Percentiles rank a stretch among this genome's conserved stretches.
phyloP scores from a whole-genome alignment of 495 filamentous ascomycete genomes.

The Oleoguttula mirabilis region DNA sequence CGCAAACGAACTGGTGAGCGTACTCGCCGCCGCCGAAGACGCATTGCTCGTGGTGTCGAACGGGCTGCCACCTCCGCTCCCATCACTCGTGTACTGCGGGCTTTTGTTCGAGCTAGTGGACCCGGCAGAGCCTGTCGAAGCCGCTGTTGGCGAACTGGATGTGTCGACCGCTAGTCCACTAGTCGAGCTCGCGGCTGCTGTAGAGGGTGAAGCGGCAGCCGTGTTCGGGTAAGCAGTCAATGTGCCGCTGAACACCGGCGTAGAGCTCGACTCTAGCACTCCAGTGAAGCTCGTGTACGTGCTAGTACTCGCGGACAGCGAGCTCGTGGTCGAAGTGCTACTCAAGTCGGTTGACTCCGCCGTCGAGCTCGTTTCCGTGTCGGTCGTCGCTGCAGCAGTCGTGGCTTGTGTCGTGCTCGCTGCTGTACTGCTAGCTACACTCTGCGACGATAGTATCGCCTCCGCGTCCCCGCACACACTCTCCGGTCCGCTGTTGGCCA shows the following conservation, averaged over 20 bases:
- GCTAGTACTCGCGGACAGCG: too few species aligned
- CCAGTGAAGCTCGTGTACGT: too few species aligned
- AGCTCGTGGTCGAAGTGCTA: too few species aligned
- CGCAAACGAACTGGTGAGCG: too few species aligned
- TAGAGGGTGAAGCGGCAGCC: not conserved
- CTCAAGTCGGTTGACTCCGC: too few species aligned
- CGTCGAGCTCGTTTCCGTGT: too few species aligned
- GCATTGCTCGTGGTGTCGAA: conserved; percentile 10
- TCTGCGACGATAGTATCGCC: not conserved
- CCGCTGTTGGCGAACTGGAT: not conserved
- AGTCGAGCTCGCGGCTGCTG: not conserved
- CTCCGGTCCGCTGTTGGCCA: conserved; percentile 4
- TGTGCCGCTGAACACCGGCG: too few species aligned
- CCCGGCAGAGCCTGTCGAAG: not conserved
- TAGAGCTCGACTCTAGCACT: too few species aligned
- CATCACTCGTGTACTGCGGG: conserved; percentile 1
- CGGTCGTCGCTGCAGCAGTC: too few species aligned
- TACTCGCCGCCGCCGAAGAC: too few species aligned
- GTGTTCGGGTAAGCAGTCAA: not conserved
- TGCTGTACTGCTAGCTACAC: too few species aligned
- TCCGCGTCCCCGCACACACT: conserved; percentile 11
- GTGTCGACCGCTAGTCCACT: conserved; percentile 1
- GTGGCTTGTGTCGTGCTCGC: too few species aligned
- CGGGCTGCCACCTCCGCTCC: conserved; percentile 14
- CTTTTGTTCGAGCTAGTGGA: not conserved